Conservation (phyloP, 306 rosid species). For the Begonia fuchsioides region DNA sequence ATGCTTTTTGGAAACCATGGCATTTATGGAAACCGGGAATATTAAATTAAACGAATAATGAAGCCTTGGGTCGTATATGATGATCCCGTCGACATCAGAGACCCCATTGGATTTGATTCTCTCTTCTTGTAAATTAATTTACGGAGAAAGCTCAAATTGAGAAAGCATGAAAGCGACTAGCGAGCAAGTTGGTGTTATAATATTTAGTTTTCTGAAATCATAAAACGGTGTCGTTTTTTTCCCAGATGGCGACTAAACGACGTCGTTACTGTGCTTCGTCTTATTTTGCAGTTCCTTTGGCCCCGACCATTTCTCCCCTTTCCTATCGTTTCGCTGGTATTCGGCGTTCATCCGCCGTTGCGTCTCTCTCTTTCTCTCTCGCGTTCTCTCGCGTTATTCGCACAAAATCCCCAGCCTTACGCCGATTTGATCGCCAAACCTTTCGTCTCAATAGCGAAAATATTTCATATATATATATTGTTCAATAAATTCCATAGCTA, state of each 20-base stretch:
- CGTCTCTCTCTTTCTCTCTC: conserved; percentile 18
- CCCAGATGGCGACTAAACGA: conserved; percentile 12
- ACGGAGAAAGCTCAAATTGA: no score
- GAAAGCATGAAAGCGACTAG: neutral
- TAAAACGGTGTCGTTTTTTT: conserved; percentile 7
- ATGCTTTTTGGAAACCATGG: neutral
- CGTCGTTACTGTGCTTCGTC: conserved; percentile 24
- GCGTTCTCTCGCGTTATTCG: conserved; percentile 20
- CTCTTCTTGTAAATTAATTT: no score
- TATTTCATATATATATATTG: conserved; percentile 4
- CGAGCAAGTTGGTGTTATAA: neutral
- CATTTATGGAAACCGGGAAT: neutral
- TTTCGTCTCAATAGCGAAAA: conserved; percentile 32
- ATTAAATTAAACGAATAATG: no score
- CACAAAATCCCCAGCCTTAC: conserved; percentile 48
- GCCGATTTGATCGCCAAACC: conserved; percentile 17
- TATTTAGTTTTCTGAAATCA: neutral
- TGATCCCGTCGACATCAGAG: neutral
- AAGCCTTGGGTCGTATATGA: neutral
- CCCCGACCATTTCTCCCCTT: conserved; percentile 17
- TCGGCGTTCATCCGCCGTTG: conserved; percentile 30
- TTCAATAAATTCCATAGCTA: conserved; percentile 3
- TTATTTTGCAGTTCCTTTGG: conserved; percentile 16
- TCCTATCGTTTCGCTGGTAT: conserved; percentile 16
- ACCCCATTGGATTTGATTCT: neutral